These are phyloP conservation scores for Yarrowia keelungensis DNA, from an alignment of 805 yeast genomes.

Conservation along the genomic window DNA sequence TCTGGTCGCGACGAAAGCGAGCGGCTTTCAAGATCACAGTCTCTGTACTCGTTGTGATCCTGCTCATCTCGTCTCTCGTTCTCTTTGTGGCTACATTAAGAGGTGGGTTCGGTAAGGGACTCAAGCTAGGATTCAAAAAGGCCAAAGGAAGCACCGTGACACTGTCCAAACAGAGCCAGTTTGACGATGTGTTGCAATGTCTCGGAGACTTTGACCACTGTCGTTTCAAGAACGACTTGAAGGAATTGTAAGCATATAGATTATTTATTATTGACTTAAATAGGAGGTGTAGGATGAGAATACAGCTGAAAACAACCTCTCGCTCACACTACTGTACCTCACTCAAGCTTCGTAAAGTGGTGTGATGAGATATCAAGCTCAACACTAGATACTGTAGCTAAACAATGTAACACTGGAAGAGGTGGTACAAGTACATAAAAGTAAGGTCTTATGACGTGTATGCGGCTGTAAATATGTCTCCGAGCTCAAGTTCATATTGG, in stretches of 20 bases:
- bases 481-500: too few species aligned
- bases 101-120: conserved; percentile 3
- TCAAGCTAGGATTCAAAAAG: conserved; percentile 16
- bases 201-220: conserved; percentile 41
- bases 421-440: not conserved
- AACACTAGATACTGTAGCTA: not conserved
- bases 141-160: not conserved
- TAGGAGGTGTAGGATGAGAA: not conserved
- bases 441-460: too few species aligned
- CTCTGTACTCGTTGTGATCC: conserved; percentile 38
- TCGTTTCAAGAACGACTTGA: conserved; percentile 32
- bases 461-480: too few species aligned
- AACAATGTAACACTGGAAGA: not conserved
- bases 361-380: too few species aligned
- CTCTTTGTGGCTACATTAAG: conserved; percentile 12
- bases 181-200: conserved; percentile 43
- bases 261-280: conserved; percentile 5
- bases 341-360: too few species aligned
- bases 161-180: conserved; percentile 40
- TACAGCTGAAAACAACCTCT: too few species aligned
- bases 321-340: too few species aligned
- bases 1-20: conserved; percentile 41
- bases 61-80: conserved; percentile 33
- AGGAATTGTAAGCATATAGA: conserved; percentile 9
- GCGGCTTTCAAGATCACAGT: conserved; percentile 40